Conservation (phyloP, 164 flowering plant species). For the Dillenia turbinata region DNA sequence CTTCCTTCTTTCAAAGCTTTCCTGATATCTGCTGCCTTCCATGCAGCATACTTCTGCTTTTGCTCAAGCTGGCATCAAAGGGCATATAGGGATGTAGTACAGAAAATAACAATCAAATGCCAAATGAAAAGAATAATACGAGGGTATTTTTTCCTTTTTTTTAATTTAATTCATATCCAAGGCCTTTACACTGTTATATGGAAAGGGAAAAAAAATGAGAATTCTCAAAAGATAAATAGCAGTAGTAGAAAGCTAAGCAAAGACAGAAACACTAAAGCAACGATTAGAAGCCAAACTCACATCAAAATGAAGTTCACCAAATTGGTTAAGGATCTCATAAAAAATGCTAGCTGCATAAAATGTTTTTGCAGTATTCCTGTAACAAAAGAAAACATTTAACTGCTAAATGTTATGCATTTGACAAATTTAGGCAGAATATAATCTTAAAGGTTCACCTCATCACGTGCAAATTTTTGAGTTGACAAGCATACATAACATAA, state of each 20-base stretch:
- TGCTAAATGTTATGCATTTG: too few species aligned
- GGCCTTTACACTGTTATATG: too few species aligned
- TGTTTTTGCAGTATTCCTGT: slow-evolving; percentile 76
- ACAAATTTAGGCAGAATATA: too few species aligned
- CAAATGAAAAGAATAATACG: too few species aligned
- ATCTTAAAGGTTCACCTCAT: too few species aligned
- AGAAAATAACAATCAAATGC: background rate
- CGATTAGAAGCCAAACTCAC: slow-evolving; percentile 29
- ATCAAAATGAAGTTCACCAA: slow-evolving; percentile 70
- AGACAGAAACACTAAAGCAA: background rate
- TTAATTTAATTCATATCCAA: too few species aligned
- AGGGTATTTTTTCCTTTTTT: too few species aligned
- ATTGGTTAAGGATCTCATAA: slow-evolving; percentile 74
- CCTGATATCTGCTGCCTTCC: slow-evolving; percentile 86
- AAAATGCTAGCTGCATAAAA: slow-evolving; percentile 85
- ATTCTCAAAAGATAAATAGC: background rate
- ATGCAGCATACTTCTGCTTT: slow-evolving; percentile 74
- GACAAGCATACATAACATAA: too few species aligned
- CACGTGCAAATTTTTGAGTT: too few species aligned
- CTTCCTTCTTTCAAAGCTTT: slow-evolving; percentile 82
- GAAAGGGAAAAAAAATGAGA: background rate
- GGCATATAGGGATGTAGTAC: too few species aligned
- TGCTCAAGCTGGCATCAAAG: slow-evolving; percentile 51
- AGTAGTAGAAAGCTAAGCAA: background rate
- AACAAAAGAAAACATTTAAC: slow-evolving; percentile 1